Evolutionary conservation across 176 grass and related monocot species (phyloP), one percentile per base, ranked within the genome.

Genomic region (Triticum urartu): DNA sequence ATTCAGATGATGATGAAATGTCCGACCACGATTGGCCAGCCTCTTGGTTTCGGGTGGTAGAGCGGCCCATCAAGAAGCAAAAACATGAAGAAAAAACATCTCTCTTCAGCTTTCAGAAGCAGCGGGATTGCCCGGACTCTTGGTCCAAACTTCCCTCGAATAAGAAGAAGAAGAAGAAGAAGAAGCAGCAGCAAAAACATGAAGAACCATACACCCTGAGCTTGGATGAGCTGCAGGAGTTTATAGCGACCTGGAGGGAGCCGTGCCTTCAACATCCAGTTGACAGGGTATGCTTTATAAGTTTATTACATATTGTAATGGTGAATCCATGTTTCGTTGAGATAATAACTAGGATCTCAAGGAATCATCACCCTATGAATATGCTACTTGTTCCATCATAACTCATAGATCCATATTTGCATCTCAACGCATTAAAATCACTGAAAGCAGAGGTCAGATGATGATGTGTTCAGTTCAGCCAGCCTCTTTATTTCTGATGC

Each of bases 1-100:
- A 80, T 80, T 64, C 36, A 64, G 78, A 80, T 15, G 78, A 80
- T 80, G 78, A 80, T 80, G 78, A 7, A 26, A 15, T 79, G 39
- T 79, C 77, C 3, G 59, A 17, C 14, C 48, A 50, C 14, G 13
- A 50, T 10, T 61, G 64, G 25, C 34, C 17, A 17, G 20, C 0
- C 7, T 20, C 17, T 38, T 42, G 24, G 21, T 63, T 14, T 48
- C 12, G 45, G 43, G 43, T 47, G 43, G 10, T 47, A 47, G 43
- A 47, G 14, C 45, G 45, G 26, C 6, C 9, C 6, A 75, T 30
- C 7, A 50, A 54, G 50, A 54, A 54, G 50, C 50, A 18, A 54
- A 18, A 54, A 54, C 50, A 54, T 54, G 50, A 54, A 6, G 50
- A 18, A 54, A 54, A 54, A 54, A 1, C 50, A 18, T 54, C 5